phyloP scores from a whole-genome alignment of 148 eudicot genomes.

The Pouteria glomerata region DNA sequence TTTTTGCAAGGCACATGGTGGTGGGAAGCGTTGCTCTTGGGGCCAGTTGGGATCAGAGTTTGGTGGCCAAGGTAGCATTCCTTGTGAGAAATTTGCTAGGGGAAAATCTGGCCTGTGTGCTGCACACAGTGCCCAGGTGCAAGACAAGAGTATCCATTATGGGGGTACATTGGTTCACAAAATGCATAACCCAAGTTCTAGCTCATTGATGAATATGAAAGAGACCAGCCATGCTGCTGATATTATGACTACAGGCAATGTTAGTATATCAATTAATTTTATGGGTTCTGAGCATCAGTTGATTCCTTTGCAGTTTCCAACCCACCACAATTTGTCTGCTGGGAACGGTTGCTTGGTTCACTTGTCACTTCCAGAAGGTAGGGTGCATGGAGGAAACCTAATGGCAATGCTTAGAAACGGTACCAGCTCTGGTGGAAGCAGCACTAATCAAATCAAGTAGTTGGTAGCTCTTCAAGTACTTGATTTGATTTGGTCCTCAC shows the following conservation, averaged over 20 bases:
- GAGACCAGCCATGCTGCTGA: background rate
- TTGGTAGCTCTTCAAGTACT: constrained; percentile 12
- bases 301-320: constrained; percentile 9
- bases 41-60: constrained; percentile 37
- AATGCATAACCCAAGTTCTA: constrained; percentile 1
- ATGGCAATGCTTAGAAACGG: constrained; percentile 53
- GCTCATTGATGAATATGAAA: constrained; percentile 21
- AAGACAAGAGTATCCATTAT: constrained; percentile 37
- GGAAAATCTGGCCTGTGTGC: constrained; percentile 63
- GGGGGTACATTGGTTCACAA: constrained; percentile 20
- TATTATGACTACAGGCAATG: background rate
- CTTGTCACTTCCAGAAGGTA: constrained; percentile 53
- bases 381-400: constrained; percentile 69
- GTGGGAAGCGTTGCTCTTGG: constrained; percentile 73
- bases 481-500: no score
- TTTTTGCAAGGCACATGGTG: constrained; percentile 83
- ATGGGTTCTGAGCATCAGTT: constrained; percentile 7
- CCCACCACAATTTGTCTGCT: constrained; percentile 6
- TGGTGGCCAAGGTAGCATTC: constrained; percentile 20
- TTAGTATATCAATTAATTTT: background rate
- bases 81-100: constrained; percentile 62
- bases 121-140: constrained; percentile 41
- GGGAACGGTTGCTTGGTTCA: constrained; percentile 11
- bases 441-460: constrained; percentile 4
- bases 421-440: constrained; percentile 9